These are phyloP conservation scores for Fusarium sarcochroum DNA, from an alignment of 2,329 filamentous ascomycete species.

Conservation along the genomic window DNA sequence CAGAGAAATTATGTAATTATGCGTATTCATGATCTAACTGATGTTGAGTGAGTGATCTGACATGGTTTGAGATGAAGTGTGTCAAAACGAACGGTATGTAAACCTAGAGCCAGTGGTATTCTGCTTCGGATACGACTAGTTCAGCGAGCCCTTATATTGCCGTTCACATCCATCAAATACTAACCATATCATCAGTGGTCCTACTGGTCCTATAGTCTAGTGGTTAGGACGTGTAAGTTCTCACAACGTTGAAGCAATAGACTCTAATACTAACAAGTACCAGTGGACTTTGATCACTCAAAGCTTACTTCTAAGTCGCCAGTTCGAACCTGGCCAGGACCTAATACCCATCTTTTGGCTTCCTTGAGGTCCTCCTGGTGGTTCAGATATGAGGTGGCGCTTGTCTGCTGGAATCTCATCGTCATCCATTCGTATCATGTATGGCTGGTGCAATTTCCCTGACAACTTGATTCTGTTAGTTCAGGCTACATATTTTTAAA, in stretches of 20 bases:
- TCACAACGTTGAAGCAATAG: neutral
- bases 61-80: neutral
- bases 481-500: too few species aligned
- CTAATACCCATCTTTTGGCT: neutral
- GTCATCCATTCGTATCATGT: too few species aligned
- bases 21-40: constrained; percentile 4
- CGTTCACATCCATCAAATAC: too few species aligned
- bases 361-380: neutral
- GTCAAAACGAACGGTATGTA: too few species aligned
- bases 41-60: constrained; percentile 4
- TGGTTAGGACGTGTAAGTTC: neutral
- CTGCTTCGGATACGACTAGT: too few species aligned
- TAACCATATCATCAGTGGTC: too few species aligned
- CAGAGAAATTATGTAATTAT: neutral
- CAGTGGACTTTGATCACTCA: neutral
- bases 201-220: neutral
- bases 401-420: too few species aligned
- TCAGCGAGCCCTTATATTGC: too few species aligned
- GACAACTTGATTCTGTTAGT: too few species aligned
- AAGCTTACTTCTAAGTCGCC: neutral
- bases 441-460: too few species aligned
- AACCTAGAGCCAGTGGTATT: too few species aligned
- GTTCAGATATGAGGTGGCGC: too few species aligned
- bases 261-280: neutral
- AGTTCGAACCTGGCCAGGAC: neutral